Base-by-base conservation (phyloP, 441 rosid genomes). In the Dalechampia spathulata region DNA sequence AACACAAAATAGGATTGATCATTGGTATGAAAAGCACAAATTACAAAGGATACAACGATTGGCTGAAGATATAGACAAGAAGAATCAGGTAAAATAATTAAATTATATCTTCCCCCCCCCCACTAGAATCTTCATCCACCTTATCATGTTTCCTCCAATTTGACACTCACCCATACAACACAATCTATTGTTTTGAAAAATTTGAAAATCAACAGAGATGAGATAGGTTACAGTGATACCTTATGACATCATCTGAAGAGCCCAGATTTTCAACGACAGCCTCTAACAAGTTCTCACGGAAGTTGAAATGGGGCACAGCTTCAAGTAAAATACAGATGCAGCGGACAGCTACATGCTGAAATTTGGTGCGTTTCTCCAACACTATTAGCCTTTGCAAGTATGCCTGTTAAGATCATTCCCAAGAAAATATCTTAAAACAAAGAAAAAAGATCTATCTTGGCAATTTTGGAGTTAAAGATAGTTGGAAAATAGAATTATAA, bases 301-400 rank as follows among this genome's bases (percentile, higher is more conserved):
- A 93, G 79, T 93, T 90, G 74, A 90, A 93, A 79, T 93, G 95
- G 22, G 95, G 96, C 69, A 66, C 85, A 55, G 96, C 80, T 40
- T 90, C 97, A 51, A 93, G 86, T 78, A 93, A 77, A 49, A 71
- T 67, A 67, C 89, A 85, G 52, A 87, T 48, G 62, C 99, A 87
- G 57, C 93, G 86, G 40, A 82, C 74, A 22, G 74, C 90, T 55
- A 77, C 82, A 63, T 77, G 90, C 66, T 75, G 80, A 72, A 76
- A 90, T 36, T 64, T 67, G 50, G 88, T n/a, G 58, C 64, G 75
- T 60, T 75, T 83, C 66, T 85, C 89, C 27, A 80, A 62, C 17
- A 60, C 60, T 41, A 81, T 63, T 75, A 93, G 60, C 79, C 70
- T 90, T 61, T 75, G 87, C 72, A 93, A 83, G 68, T 78, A 93